Evolutionary conservation across 352 stramenopile species (phyloP), one percentile per base, ranked within the genome.

Genomic region (Globisporangium orthogonon): DNA sequence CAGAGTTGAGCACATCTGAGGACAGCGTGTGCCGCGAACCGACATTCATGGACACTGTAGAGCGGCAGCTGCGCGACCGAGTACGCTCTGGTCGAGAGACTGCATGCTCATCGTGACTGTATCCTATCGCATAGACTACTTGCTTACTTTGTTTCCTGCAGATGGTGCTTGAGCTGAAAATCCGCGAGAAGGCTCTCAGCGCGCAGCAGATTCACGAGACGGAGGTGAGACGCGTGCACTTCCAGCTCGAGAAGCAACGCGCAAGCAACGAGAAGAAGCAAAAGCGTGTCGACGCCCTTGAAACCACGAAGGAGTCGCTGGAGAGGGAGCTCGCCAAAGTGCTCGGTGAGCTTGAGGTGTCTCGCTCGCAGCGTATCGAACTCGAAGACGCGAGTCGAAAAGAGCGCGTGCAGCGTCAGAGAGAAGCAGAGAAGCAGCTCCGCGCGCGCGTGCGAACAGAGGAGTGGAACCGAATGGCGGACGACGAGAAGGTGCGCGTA

Each of bases 361-460:
- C 63, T 7, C 66, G 72, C 17, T 57, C 71, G 35, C 50, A 83
- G 45, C 66, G 76, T 0, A 49, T 65, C 40, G 60, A 77, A n/a
- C 55, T 89, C 2, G 78, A 89, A 29, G 66, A 79, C 52, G 50
- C 60, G 2, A 70, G 66, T 11, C 62, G 72, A 28, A 69, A 71
- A 47, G 74, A 84, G 52, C 74, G 72, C 0, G 28, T 63, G 3
- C 68, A 72, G 17, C 66, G 69, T 3, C 78, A 83, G 29, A 67
- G 68, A 64, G 76, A 87, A 39, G 78, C 72, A 5, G 74, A 89
- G 43, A 58, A 67, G 31, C 63, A 59, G 13, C 62, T 89, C 39
- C 66, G 74, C 30, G 61, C 63, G 9, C 63, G 73, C 7, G 53
- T 89, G 10, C 67, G 67, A 0, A 56, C 76, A 17, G 78, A 89